Evolutionary conservation across 2,329 filamentous ascomycete genomes (phyloP).

Genomic region (Albophoma yamanashiensis): DNA sequence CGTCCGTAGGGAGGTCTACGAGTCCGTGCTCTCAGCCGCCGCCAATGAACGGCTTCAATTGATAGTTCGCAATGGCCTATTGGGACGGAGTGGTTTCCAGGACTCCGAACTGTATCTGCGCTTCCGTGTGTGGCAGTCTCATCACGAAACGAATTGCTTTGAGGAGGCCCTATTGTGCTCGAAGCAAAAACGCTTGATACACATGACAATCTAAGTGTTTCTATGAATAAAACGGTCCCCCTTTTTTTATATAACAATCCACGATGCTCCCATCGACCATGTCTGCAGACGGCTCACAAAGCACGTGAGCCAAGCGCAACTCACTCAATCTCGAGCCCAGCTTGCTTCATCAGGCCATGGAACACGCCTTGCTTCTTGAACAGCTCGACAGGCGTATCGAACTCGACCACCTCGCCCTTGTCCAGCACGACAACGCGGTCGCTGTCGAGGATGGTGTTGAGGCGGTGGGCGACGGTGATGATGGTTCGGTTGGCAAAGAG

Average conservation of each 20-base stretch:
- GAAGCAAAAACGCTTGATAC: neutral
- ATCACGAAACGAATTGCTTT: neutral
- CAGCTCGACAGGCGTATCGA: slow-evolving; percentile 74
- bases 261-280: neutral
- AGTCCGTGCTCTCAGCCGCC: no score
- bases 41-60: neutral
- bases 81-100: neutral
- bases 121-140: neutral
- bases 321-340: slow-evolving; percentile 53
- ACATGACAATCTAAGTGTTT: neutral
- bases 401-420: slow-evolving; percentile 81
- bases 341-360: slow-evolving; percentile 84
- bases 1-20: no score
- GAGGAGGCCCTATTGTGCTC: neutral
- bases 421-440: slow-evolving; percentile 93
- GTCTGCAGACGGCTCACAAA: neutral
- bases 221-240: neutral
- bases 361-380: slow-evolving; percentile 69
- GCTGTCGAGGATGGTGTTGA: slow-evolving; percentile 87
- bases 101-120: neutral
- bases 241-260: neutral
- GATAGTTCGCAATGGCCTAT: neutral
- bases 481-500: slow-evolving; percentile 87
- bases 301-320: slow-evolving; percentile 3
- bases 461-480: slow-evolving; percentile 95